Percentiles rank a stretch among this genome's conserved stretches.
Evolutionary conservation across 78 protist species (phyloP).

Genomic region (Dictyostelium discoideum): DNA sequence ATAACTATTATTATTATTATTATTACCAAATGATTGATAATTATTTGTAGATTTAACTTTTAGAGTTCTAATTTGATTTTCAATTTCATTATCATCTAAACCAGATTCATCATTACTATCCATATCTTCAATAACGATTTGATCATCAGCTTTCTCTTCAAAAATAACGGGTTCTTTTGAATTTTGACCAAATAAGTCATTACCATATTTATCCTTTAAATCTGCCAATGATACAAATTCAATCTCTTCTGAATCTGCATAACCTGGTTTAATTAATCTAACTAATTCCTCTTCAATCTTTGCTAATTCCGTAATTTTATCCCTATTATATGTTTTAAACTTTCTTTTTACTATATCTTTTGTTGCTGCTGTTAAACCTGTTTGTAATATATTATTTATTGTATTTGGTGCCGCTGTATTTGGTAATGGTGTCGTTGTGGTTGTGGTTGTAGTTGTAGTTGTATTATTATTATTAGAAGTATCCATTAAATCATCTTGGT

Average conservation of each 20-base stretch:
- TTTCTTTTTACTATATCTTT: conserved; percentile 44
- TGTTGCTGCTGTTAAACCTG: conserved; percentile 54
- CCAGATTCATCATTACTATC: conserved; percentile 1
- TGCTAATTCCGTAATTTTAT: conserved; percentile 44
- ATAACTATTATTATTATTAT: background rate
- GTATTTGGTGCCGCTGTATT: no score
- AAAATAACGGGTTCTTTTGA: conserved; percentile 59
- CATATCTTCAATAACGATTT: conserved; percentile 18
- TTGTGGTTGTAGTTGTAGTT: background rate
- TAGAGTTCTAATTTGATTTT: conserved; percentile 17
- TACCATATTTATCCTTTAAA: conserved; percentile 39
- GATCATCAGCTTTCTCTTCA: conserved; percentile 65
- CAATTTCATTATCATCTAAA: background rate
- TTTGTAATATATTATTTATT: background rate
- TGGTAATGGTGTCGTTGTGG: background rate
- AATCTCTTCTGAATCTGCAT: conserved; percentile 32
- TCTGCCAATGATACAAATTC: conserved; percentile 44
- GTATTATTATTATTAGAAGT: background rate
- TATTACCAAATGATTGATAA: background rate
- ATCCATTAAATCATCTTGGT: background rate
- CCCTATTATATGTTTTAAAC: conserved; percentile 2
- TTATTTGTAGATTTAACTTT: conserved; percentile 2
- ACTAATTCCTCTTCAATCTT: conserved; percentile 58
- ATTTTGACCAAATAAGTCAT: conserved; percentile 8
- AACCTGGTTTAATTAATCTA: conserved; percentile 40